Base-by-base conservation (phyloP, 2,329 filamentous ascomycete species). In the Zymoseptoria pseudotritici region DNA sequence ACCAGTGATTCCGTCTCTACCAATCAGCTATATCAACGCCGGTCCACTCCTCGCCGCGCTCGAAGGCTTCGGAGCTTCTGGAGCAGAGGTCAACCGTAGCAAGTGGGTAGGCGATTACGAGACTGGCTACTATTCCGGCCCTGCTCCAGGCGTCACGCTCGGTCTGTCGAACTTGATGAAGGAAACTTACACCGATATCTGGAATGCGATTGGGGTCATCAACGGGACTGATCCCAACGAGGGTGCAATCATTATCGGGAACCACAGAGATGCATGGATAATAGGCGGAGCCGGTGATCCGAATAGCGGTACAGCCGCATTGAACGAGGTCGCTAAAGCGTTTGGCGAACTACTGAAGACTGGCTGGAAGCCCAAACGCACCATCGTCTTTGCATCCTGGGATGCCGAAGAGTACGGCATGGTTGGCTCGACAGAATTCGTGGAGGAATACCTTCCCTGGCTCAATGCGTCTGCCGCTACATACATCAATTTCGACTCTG, bases 11-110 rank as follows among this genome's bases (percentile, higher is more conserved):
- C 91, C 92, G 0, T 96, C 91, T 1, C 77, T 96, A 6, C 91
- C 91, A 2, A 89, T 96, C 49, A 96, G 91, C 0, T 96, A 92
- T 72, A 75, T 79, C 3, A 91, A 96, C 65, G 91, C 88, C 1
- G 74, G 95, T 21, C 91, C 91, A 0, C 83, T 96, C 36, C 80
- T 96, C 19, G 87, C 86, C 69, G 88, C 91, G 0, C 78, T 96
- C 55, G 94, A 96, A 68, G 91, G 91, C 3, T 83, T 90, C 69
- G 91, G 91, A 0, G 87, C 88, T 7, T 82, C 83, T 20, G 74
- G 73, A 10, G 64, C 58, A 4, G 65, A 71, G 21, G 73, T 77
- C 57, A 76, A 77, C 58, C 70, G 75, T 10, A 76, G 74, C 71
- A 93, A 90, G 88, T 80, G 83, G 60, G 86, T 86, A 20, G 76